phyloP scores from a whole-genome alignment of 208 protist species.

The Vickermania spadyakhi region DNA sequence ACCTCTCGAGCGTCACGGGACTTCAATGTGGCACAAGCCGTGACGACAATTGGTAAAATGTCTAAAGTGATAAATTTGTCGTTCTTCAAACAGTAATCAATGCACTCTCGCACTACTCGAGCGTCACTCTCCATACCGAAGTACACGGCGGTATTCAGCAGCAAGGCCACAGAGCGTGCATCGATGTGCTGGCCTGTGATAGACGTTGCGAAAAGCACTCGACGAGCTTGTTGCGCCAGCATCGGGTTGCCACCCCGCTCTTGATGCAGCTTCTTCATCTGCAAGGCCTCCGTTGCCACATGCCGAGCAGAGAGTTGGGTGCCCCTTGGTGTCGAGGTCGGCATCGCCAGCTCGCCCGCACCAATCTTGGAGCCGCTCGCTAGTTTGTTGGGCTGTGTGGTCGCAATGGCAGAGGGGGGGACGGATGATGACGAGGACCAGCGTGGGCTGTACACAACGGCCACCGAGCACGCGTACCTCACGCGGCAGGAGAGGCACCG shows the following conservation, averaged over 20 bases:
- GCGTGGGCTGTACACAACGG: no score
- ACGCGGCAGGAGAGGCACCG: no score
- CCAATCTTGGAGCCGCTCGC: constrained; percentile 10
- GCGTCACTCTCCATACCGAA: constrained; percentile 91
- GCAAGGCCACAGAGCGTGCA: constrained; percentile 71
- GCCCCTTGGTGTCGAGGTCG: constrained; percentile 41
- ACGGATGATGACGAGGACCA: no score
- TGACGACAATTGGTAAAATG: constrained; percentile 79
- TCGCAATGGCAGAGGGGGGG: background rate
- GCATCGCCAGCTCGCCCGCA: constrained; percentile 57
- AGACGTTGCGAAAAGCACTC: constrained; percentile 84
- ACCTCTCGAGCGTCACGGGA: constrained; percentile 86
- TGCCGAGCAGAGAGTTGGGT: constrained; percentile 79
- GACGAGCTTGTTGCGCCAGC: constrained; percentile 85
- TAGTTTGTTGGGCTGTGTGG: background rate
- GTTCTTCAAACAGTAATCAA: constrained; percentile 87
- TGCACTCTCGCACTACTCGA: constrained; percentile 83
- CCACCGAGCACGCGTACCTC: no score
- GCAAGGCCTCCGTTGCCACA: constrained; percentile 80
- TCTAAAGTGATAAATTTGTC: constrained; percentile 85
- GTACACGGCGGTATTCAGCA: constrained; percentile 89
- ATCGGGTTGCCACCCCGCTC: constrained; percentile 84
- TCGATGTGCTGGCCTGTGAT: constrained; percentile 80
- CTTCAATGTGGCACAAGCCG: constrained; percentile 84
- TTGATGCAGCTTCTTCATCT: constrained; percentile 90